Evolutionary conservation across 2,329 filamentous ascomycete species (phyloP).

Genomic region (Aureobasidium zeae): DNA sequence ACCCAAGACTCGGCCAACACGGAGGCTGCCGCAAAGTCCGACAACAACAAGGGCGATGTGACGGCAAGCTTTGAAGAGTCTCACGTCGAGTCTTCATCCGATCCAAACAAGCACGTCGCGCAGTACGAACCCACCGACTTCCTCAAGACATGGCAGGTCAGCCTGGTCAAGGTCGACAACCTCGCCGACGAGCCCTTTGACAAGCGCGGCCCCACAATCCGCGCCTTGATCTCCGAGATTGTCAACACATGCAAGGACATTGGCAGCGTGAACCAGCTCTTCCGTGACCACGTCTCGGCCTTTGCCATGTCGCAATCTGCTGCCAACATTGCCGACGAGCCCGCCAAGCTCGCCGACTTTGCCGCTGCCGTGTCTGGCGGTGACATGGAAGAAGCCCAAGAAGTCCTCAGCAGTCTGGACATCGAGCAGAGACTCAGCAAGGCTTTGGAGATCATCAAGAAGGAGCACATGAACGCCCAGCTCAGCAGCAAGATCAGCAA

Average conservation of each 20-base stretch:
- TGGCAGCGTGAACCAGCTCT: slow-evolving; percentile 83
- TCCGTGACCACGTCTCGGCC: slow-evolving; percentile 93
- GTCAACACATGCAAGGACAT: slow-evolving; percentile 99
- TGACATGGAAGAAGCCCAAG: slow-evolving; percentile 83
- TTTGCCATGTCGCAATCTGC: slow-evolving; percentile 94
- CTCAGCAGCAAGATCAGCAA: slow-evolving; percentile 95
- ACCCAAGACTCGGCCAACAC: slow-evolving; percentile 46
- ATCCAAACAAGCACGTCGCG: slow-evolving; percentile 36
- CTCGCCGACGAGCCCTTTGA: slow-evolving; percentile 81
- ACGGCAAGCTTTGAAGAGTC: slow-evolving; percentile 94
- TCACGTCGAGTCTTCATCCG: slow-evolving; percentile 47
- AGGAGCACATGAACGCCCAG: slow-evolving; percentile 96
- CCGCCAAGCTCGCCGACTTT: slow-evolving; percentile 91
- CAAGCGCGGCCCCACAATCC: slow-evolving; percentile 78
- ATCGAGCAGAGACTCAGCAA: slow-evolving; percentile 90
- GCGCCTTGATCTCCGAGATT: slow-evolving; percentile 91
- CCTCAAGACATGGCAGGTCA: slow-evolving; percentile 82
- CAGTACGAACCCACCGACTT: slow-evolving; percentile 83
- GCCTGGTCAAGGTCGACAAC: slow-evolving; percentile 91
- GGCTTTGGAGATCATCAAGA: slow-evolving; percentile 85
- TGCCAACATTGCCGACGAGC: slow-evolving; percentile 90
- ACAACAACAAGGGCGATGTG: slow-evolving; percentile 63
- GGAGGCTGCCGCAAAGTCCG: slow-evolving; percentile 19
- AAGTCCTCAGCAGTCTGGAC: slow-evolving; percentile 78
- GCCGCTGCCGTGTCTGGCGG: slow-evolving; percentile 94